These are phyloP conservation scores for Penicillium expansum DNA, from an alignment of 2,329 filamentous ascomycete species.

Conservation along the genomic window DNA sequence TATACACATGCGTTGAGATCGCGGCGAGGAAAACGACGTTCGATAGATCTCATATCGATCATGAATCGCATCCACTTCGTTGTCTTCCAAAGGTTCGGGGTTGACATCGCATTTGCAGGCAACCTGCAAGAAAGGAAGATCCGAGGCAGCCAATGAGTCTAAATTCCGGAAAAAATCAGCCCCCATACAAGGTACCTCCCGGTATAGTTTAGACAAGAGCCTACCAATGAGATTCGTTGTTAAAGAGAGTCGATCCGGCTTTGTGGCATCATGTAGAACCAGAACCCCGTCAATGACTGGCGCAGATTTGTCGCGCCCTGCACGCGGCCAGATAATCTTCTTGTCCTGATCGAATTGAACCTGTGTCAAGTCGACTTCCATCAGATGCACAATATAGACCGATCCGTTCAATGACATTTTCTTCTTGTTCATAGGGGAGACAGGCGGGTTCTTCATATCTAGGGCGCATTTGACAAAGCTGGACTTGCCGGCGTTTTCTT, in stretches of 20 bases:
- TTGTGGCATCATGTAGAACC: conserved; percentile 83
- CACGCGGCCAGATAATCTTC: conserved; percentile 51
- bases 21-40: conserved; percentile 66
- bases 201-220: conserved; percentile 35
- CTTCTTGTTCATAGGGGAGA: conserved; percentile 45
- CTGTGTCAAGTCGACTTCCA: conserved; percentile 56
- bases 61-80: conserved; percentile 70
- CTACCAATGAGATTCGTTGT: conserved; percentile 76
- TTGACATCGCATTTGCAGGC: conserved; percentile 87
- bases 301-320: conserved; percentile 62
- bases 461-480: conserved; percentile 59
- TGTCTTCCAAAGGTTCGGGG: conserved; percentile 51
- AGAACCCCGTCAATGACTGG: conserved; percentile 79
- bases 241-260: conserved; percentile 69
- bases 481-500: conserved; percentile 56
- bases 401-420: conserved; percentile 58
- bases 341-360: conserved; percentile 51
- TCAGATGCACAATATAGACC: conserved; percentile 56
- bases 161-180: not conserved
- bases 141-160: conserved; percentile 72
- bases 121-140: conserved; percentile 74
- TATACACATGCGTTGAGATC: conserved; percentile 72
- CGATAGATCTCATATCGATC: conserved; percentile 71
- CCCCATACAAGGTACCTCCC: not conserved
- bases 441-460: conserved; percentile 49